Base-by-base conservation (phyloP, 768 basidiomycete species). In the Psilocybe tampanensis region DNA sequence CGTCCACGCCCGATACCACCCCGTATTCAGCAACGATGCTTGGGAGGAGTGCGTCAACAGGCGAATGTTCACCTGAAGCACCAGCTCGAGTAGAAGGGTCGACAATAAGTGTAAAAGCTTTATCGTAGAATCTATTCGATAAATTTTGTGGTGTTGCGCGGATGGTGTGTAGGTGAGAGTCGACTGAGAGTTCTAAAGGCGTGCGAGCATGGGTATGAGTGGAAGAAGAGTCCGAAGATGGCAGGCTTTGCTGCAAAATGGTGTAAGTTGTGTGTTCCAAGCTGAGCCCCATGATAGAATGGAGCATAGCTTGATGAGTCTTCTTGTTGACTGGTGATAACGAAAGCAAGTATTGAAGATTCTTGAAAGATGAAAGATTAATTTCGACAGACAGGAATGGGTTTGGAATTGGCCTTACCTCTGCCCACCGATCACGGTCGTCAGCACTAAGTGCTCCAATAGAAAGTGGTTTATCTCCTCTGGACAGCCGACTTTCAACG, bases 71-170 rank as follows among this genome's bases (percentile, higher is more conserved):
- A 4, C 95, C 95, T 65, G 86, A 84, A 41, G 90, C 89, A 36
- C 94, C 92, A 6, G 92, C 91, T 34, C 92, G 86, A 2, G 88
- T 87, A 52, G 89, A 90, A 1, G 88, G 83, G 68, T 98, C 95
- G 34, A 98, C 86, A 47, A 92, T 82, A 52, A 97, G 74, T 3
- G 87, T 88, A 36, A 90, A 82, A 2, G 88, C 80, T 72, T 97
- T 98, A 76, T 98, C 95, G 69, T 86, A 92, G 83, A 93, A 97
- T 32, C 96, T 79, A 64, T 97, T 97, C 42, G 81, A 76, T 5
- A 86, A 82, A 56, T 83, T 85, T 55, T 78, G 73, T 2, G 72
- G 64, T 1, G 87, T 86, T 0, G 85, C 83, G 19, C 91, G 86
- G 48, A 88, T 80, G 54, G 88, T 84, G 60, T 85, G 84, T 17